Evolutionary conservation across 1,284 basidiomycete genomes (phyloP).

Genomic region (Anthracocystis panici-leucophaei): DNA sequence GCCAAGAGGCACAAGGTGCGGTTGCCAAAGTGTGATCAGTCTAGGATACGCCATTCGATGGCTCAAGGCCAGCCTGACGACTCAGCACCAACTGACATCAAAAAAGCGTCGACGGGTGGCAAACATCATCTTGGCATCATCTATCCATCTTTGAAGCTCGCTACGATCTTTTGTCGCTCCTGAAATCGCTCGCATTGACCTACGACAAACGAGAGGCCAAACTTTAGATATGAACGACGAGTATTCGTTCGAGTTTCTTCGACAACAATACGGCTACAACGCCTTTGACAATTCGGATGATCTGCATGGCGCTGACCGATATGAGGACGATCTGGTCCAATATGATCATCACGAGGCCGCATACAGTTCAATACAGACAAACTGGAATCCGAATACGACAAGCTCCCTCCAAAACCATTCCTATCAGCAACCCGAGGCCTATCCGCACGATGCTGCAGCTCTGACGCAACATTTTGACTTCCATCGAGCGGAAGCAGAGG

Average conservation of each 20-base stretch:
- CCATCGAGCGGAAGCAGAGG: slow-evolving; percentile 23
- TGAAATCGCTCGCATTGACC: background rate
- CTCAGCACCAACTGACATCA: background rate
- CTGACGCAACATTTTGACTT: slow-evolving; percentile 28
- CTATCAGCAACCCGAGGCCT: background rate
- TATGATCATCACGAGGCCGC: background rate
- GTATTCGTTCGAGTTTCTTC: slow-evolving; percentile 10
- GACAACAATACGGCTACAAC: slow-evolving; percentile 11
- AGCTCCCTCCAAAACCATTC: background rate
- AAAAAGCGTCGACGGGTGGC: background rate
- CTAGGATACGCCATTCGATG: background rate
- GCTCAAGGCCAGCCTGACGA: background rate
- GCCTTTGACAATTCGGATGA: background rate
- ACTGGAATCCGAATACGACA: background rate
- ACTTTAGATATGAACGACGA: slow-evolving; percentile 11
- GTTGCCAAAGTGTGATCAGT: background rate
- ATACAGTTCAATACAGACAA: background rate
- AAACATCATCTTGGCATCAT: background rate
- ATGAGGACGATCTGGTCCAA: background rate
- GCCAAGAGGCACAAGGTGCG: no score
- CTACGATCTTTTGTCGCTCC: background rate
- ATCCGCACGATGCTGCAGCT: slow-evolving; percentile 5
- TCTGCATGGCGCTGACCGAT: background rate
- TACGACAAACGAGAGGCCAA: no score
- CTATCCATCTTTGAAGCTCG: background rate